phyloP scores from a whole-genome alignment of 2,329 filamentous ascomycete genomes.

The Penicillium sp. region DNA sequence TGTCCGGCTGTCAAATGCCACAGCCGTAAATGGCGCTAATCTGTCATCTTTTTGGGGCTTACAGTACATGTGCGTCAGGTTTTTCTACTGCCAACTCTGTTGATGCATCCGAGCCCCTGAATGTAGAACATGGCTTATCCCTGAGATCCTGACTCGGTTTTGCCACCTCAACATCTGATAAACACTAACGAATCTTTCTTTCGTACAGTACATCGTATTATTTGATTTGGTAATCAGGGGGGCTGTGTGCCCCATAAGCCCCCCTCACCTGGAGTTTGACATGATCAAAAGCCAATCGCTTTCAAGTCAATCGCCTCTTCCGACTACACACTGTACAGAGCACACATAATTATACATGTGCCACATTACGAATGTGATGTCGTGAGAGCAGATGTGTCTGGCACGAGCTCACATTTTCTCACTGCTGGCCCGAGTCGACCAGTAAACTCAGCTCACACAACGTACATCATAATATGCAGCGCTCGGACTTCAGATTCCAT shows the following conservation, averaged over 20 bases:
- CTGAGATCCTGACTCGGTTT: neutral
- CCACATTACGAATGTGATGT: neutral
- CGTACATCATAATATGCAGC: neutral
- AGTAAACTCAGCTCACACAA: neutral
- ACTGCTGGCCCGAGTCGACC: neutral
- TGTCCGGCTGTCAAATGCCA: neutral
- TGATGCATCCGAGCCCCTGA: neutral
- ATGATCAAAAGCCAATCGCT: neutral
- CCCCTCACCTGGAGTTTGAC: neutral
- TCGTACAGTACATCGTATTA: neutral
- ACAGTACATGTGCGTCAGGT: neutral
- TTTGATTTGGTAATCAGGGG: constrained; percentile 8
- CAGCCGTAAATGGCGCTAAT: neutral
- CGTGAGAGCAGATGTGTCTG: neutral
- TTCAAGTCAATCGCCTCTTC: neutral
- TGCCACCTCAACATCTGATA: constrained; percentile 12
- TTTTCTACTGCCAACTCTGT: neutral
- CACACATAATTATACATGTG: neutral
- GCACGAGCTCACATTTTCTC: constrained; percentile 1
- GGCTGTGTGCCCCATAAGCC: neutral
- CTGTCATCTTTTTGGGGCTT: neutral
- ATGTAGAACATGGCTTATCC: neutral
- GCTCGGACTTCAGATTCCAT: neutral
- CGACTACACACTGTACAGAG: neutral
- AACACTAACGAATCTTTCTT: neutral